Percentiles rank a stretch among this genome's conserved stretches.
These are phyloP conservation scores for Primulina huaijiensis DNA, from an alignment of 257 asterid species.

Conservation along the genomic window DNA sequence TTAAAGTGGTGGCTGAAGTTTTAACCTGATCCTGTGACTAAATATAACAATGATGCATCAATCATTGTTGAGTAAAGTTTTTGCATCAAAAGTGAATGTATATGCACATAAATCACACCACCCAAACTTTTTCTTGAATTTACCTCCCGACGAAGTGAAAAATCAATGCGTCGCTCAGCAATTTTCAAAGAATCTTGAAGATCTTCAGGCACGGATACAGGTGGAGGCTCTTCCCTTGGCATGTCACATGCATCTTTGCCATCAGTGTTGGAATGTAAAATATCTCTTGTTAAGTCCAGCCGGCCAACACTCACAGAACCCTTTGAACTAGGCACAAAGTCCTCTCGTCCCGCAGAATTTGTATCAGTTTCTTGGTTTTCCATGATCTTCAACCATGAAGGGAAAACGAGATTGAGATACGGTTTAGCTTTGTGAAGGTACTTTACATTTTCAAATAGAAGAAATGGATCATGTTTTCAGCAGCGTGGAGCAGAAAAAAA, in stretches of 20 bases:
- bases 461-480: neutral
- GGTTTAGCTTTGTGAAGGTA: conserved; percentile 26
- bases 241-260: conserved; percentile 27
- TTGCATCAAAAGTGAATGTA: conserved; percentile 8
- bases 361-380: conserved; percentile 35
- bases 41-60: conserved; percentile 15
- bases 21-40: conserved; percentile 36
- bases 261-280: conserved; percentile 24
- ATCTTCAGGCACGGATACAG: conserved; percentile 29
- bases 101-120: neutral
- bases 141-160: conserved; percentile 34
- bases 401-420: conserved; percentile 13
- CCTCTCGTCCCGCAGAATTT: conserved; percentile 27
- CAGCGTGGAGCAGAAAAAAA: neutral
- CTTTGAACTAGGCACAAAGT: conserved; percentile 23
- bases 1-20: conserved; percentile 28
- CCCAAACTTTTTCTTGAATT: conserved; percentile 11
- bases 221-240: conserved; percentile 32
- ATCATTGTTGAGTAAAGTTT: conserved; percentile 12
- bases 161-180: conserved; percentile 25
- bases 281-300: conserved; percentile 28
- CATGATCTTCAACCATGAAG: conserved; percentile 32
- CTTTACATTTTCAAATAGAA: conserved; percentile 16
- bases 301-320: conserved; percentile 21
- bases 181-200: conserved; percentile 23